Percentiles rank a stretch among this genome's conserved stretches.
These are phyloP conservation scores for Cladosporium sp. DNA, from an alignment of 2,329 filamentous ascomycete species.

Conservation along the genomic window DNA sequence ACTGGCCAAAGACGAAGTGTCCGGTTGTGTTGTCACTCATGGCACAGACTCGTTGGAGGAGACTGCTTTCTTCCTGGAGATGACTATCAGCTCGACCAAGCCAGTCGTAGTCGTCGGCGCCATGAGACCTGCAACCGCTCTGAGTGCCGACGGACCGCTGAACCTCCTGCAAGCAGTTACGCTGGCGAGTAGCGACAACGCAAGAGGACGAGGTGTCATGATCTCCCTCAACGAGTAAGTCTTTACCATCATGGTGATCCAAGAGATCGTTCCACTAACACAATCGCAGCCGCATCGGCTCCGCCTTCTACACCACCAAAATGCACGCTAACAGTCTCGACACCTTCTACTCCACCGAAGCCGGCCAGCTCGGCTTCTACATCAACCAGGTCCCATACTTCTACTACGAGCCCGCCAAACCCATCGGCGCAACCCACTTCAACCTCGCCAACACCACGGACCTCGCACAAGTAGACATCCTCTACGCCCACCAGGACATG, in stretches of 20 bases:
- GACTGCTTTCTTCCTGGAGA: conserved; percentile 59
- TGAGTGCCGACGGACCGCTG: conserved; percentile 60
- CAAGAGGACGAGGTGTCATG: conserved; percentile 53
- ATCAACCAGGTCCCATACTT: conserved; percentile 57
- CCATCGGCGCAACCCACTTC: conserved; percentile 46
- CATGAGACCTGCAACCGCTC: conserved; percentile 60
- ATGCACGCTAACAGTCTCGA: conserved; percentile 60
- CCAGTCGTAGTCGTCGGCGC: conserved; percentile 59
- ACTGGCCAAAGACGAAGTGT: conserved; percentile 40
- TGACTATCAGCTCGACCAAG: conserved; percentile 54
- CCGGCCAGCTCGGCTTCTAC: conserved; percentile 55
- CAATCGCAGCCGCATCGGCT: conserved; percentile 45
- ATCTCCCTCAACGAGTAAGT: conserved; percentile 55
- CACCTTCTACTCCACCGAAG: conserved; percentile 57
- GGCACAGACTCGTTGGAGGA: conserved; percentile 64
- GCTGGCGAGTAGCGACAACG: conserved; percentile 47
- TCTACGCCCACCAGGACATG: conserved; percentile 53
- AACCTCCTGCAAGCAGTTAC: conserved; percentile 60
- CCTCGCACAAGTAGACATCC: conserved; percentile 54
- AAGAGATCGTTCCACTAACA: neutral
- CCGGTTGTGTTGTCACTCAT: conserved; percentile 57
- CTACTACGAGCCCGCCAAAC: conserved; percentile 52
- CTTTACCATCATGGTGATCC: neutral
- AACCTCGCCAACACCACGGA: conserved; percentile 32
- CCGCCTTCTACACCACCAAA: conserved; percentile 58